These are phyloP conservation scores for Tolypocladium guangdongense DNA, from an alignment of 2,329 filamentous ascomycete genomes.

Conservation along the genomic window DNA sequence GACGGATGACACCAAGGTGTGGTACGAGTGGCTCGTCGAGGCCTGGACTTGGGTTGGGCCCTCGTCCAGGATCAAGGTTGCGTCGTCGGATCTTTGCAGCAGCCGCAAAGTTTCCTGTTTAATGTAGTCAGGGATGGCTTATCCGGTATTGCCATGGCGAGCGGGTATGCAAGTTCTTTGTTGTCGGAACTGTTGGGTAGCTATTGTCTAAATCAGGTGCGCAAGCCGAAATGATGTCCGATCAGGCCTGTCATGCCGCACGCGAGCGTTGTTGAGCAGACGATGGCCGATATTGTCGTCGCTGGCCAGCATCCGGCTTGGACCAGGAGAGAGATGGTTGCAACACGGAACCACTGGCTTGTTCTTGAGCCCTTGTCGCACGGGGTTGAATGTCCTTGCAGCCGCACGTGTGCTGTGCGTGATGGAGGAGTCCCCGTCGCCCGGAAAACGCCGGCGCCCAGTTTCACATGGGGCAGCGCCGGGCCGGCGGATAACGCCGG, in stretches of 20 bases:
- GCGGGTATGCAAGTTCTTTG: no score
- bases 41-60: slow-evolving; percentile 58
- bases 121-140: slow-evolving; percentile 37
- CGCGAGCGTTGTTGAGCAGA: not conserved
- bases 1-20: slow-evolving; percentile 90
- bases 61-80: slow-evolving; percentile 54
- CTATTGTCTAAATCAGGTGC: not conserved
- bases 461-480: slow-evolving; percentile 1
- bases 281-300: not conserved
- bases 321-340: not conserved
- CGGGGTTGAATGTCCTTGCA: no score
- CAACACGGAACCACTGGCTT: not conserved
- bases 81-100: slow-evolving; percentile 54
- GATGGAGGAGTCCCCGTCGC: not conserved
- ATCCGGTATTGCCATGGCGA: no score
- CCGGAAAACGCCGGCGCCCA: slow-evolving; percentile 5
- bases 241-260: no score
- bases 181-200: not conserved
- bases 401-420: not conserved
- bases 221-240: not conserved
- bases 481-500: slow-evolving; percentile 4
- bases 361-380: not conserved
- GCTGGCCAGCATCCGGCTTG: not conserved
- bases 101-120: slow-evolving; percentile 60
- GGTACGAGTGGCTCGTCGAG: slow-evolving; percentile 98